phyloP scores from a whole-genome alignment of 2,329 filamentous ascomycete species.

The Diaporthe vexans region DNA sequence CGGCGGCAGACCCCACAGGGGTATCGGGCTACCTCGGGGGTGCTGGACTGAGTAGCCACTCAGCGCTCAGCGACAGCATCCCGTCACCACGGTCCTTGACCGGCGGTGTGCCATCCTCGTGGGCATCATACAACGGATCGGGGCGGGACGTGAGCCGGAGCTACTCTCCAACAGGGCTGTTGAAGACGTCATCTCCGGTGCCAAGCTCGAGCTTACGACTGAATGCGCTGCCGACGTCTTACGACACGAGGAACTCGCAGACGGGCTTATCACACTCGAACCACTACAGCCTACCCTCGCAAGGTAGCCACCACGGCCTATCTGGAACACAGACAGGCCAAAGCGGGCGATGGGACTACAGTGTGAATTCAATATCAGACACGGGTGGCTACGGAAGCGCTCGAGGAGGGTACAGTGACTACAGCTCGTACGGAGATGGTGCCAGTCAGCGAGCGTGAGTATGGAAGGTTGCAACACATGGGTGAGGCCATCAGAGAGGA shows the following conservation, averaged over 20 bases:
- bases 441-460: slow-evolving; percentile 42
- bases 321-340: slow-evolving; percentile 35
- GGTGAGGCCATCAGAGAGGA: slow-evolving; percentile 22
- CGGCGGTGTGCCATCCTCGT: slow-evolving; percentile 41
- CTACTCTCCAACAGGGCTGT: slow-evolving; percentile 37
- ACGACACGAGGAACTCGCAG: slow-evolving; percentile 40
- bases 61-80: slow-evolving; percentile 54
- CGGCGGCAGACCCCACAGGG: slow-evolving; percentile 53
- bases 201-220: slow-evolving; percentile 39
- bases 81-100: slow-evolving; percentile 40
- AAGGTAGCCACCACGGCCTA: slow-evolving; percentile 39
- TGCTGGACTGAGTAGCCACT: slow-evolving; percentile 59
- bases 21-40: slow-evolving; percentile 55
- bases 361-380: slow-evolving; percentile 42
- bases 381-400: slow-evolving; percentile 39
- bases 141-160: slow-evolving; percentile 39
- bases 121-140: slow-evolving; percentile 30
- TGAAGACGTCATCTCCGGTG: slow-evolving; percentile 41
- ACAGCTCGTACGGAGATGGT: slow-evolving; percentile 41
- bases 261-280: slow-evolving; percentile 30
- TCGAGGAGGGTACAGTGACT: slow-evolving; percentile 40
- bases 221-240: slow-evolving; percentile 38
- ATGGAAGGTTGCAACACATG: neutral
- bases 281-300: slow-evolving; percentile 38
- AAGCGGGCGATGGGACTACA: slow-evolving; percentile 42